Conservation (phyloP, 1,139 yeast genomes). For the Geotrichum australiense region DNA sequence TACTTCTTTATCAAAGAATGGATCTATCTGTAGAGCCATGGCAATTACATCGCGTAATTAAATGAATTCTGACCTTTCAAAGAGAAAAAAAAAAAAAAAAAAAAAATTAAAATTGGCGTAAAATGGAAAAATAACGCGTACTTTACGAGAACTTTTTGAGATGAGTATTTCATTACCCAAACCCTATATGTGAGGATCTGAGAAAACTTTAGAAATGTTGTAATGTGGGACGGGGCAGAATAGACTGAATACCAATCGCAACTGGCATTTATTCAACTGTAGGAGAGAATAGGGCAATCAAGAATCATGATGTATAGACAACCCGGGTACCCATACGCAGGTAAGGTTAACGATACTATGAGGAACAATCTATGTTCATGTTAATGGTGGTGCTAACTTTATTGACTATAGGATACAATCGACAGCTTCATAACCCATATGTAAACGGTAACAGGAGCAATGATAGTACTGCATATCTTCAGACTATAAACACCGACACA, state of each 20-base stretch:
- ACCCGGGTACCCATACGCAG: conserved; percentile 1
- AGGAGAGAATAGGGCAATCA: too few species aligned
- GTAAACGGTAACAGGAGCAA: background rate
- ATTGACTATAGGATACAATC: conserved; percentile 2
- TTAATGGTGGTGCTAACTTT: conserved; percentile 5
- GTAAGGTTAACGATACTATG: background rate
- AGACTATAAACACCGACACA: too few species aligned
- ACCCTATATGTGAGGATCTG: too few species aligned
- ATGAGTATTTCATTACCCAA: conserved; percentile 1
- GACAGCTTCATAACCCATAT: conserved; percentile 10
- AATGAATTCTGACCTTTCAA: too few species aligned
- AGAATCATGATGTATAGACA: conserved; percentile 10
- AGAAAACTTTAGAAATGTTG: too few species aligned
- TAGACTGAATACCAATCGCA: too few species aligned
- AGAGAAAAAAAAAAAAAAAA: too few species aligned
- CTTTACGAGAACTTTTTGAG: background rate
- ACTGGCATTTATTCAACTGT: too few species aligned
- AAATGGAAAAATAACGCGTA: too few species aligned
- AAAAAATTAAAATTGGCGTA: too few species aligned
- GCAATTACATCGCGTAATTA: background rate
- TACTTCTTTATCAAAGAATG: conserved; percentile 9
- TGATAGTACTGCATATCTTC: too few species aligned
- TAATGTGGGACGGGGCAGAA: too few species aligned
- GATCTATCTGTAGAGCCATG: conserved; percentile 10
- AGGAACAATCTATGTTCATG: background rate